Evolutionary conservation across 495 filamentous ascomycete species (phyloP).

Genomic region (Xylaria grammica): DNA sequence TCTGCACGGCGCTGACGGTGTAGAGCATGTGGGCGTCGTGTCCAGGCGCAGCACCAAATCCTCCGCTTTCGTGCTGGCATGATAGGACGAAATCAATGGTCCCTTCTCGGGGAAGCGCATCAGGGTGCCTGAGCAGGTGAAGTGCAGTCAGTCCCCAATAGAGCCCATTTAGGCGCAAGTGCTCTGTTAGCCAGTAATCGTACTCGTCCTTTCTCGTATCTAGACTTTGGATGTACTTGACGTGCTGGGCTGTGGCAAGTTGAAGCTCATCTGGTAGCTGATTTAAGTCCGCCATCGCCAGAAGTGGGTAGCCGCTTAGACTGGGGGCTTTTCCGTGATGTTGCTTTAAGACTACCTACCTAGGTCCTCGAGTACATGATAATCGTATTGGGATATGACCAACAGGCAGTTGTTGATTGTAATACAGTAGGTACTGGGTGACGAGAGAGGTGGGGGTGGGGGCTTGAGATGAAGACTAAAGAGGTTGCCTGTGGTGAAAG

Average conservation of each 20-base stretch:
- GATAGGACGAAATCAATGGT: constrained; percentile 91
- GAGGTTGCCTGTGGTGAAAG: constrained; percentile 5
- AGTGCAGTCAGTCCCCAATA: constrained; percentile 96
- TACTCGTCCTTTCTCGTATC: constrained; percentile 91
- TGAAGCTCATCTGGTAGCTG: constrained; percentile 64
- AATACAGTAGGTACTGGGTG: too few relatives aligned
- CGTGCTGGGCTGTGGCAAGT: constrained; percentile 76
- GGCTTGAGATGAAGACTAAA: neutral
- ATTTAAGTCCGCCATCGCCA: constrained; percentile 32
- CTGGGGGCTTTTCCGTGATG: neutral
- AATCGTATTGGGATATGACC: neutral
- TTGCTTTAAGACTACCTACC: neutral
- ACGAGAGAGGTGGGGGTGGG: neutral
- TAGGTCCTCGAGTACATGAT: neutral
- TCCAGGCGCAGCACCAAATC: constrained; percentile 90
- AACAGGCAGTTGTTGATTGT: neutral
- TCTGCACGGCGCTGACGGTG: constrained; percentile 91
- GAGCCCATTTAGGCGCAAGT: constrained; percentile 89
- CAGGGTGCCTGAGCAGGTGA: constrained; percentile 79
- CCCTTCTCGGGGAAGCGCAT: constrained; percentile 78
- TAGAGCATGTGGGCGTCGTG: constrained; percentile 96
- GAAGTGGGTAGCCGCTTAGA: neutral
- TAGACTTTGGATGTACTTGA: constrained; percentile 90
- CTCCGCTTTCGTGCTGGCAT: constrained; percentile 84
- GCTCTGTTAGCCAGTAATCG: constrained; percentile 96